Conservation (phyloP, 78 protist genomes). For the Pigoraptor vietnamica region DNA sequence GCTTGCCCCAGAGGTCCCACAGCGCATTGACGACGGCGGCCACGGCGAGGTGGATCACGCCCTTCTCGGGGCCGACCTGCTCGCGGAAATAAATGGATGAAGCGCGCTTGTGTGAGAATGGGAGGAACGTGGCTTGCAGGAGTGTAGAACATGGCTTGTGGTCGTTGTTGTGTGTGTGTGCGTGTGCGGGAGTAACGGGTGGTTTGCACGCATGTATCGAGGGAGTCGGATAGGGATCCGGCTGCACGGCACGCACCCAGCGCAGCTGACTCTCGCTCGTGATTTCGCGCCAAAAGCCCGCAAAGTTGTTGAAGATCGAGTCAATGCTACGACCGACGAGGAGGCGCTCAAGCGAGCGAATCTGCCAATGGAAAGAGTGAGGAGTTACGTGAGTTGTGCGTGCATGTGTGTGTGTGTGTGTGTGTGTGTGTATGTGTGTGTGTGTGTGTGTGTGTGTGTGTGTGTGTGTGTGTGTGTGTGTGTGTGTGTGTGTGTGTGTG, state of each 20-base stretch:
- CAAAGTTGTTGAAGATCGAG: conserved; percentile 13
- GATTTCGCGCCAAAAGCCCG: background rate
- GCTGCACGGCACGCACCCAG: background rate
- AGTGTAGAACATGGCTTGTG: too few relatives aligned
- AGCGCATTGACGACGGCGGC: conserved; percentile 40
- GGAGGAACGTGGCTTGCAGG: too few relatives aligned
- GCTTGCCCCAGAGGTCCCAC: conserved; percentile 30
- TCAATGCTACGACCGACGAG: conserved; percentile 23
- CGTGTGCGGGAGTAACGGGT: too few relatives aligned
- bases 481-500: background rate
- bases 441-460: background rate
- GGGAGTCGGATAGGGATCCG: background rate
- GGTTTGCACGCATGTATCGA: too few relatives aligned
- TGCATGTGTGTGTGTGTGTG: background rate
- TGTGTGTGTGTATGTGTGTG: background rate
- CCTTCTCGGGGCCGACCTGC: conserved; percentile 56
- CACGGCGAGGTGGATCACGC: conserved; percentile 30
- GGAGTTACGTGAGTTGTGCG: too few relatives aligned
- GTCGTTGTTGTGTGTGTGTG: too few relatives aligned
- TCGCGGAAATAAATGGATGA: too few relatives aligned
- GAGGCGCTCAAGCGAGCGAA: background rate
- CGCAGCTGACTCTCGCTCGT: conserved; percentile 49
- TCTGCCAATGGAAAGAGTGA: background rate
- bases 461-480: background rate
- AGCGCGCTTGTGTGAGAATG: too few relatives aligned